phyloP scores from a whole-genome alignment of 2,329 filamentous ascomycete genomes.

The Colletotrichum sp. region DNA sequence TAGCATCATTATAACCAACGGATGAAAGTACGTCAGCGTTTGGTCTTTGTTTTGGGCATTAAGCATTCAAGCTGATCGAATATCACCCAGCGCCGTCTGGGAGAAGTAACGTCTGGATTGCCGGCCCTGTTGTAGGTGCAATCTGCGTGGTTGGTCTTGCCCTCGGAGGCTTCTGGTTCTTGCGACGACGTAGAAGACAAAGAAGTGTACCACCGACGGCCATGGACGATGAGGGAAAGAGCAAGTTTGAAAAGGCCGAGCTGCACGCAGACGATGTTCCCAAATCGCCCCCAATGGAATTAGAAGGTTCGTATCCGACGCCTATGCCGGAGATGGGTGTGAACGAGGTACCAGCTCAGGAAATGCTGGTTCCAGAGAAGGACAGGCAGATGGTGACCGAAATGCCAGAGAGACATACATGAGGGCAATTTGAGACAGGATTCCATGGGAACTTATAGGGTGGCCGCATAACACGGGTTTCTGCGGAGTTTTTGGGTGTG shows the following conservation, averaged over 20 bases:
- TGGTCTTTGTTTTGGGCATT: too few species aligned
- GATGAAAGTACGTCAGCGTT: too few species aligned
- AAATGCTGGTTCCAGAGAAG: background rate
- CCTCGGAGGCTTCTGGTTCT: too few species aligned
- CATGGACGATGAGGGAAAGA: too few species aligned
- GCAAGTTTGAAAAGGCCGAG: background rate
- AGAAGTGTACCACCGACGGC: too few species aligned
- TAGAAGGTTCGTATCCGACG: background rate
- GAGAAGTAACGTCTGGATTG: too few species aligned
- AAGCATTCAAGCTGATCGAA: too few species aligned
- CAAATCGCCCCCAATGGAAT: background rate
- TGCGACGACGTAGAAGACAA: too few species aligned
- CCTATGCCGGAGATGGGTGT: background rate
- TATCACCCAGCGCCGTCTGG: too few species aligned
- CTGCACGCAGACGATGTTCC: background rate
- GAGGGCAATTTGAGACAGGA: fast-evolving
- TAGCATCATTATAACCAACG: too few species aligned
- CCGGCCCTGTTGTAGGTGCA: too few species aligned
- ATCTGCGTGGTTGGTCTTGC: too few species aligned
- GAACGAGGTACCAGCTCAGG: background rate
- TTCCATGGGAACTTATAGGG: fast-evolving
- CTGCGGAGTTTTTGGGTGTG: fast-evolving
- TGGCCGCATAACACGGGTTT: background rate
- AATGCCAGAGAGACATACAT: background rate
- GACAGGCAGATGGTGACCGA: background rate